A percentile compares a stretch with the other conserved stretches of the same genome.
Evolutionary conservation across 495 filamentous ascomycete species (phyloP).

Genomic region (Staphylotrichum tortipilum): DNA sequence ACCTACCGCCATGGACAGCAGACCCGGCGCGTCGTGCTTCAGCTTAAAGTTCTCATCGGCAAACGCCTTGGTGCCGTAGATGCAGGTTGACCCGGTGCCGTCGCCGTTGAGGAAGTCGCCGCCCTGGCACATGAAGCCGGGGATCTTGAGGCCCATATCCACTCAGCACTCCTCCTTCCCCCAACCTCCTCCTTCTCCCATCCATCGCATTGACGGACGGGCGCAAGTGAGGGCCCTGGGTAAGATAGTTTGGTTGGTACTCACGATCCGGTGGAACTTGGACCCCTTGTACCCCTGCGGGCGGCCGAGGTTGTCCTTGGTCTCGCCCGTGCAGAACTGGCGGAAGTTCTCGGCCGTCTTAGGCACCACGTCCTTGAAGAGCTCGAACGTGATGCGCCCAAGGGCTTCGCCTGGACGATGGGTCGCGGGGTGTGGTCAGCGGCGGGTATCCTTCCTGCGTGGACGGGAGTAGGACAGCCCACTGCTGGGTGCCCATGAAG

Average conservation of each 20-base stretch:
- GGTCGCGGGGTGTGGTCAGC: no score
- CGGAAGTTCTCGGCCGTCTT: slow-evolving; percentile 95
- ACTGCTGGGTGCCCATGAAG: no score
- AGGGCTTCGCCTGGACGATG: slow-evolving; percentile 75
- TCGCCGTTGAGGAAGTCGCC: slow-evolving; percentile 94
- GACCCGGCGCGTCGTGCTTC: slow-evolving; percentile 67
- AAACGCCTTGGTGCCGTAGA: slow-evolving; percentile 79
- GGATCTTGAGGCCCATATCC: slow-evolving; percentile 51
- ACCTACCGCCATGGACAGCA: slow-evolving; percentile 90
- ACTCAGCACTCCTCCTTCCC: not conserved
- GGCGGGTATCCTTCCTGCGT: no score
- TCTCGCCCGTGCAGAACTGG: slow-evolving; percentile 93
- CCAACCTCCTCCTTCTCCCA: no score
- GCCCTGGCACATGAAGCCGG: slow-evolving; percentile 92
- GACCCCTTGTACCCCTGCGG: slow-evolving; percentile 89
- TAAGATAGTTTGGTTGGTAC: slow-evolving; percentile 31
- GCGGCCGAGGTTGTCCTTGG: slow-evolving; percentile 66
- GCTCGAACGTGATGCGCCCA: slow-evolving; percentile 87
- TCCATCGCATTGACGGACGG: no score
- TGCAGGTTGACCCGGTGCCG: slow-evolving; percentile 78
- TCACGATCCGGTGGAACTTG: slow-evolving; percentile 90
- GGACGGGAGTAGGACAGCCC: no score
- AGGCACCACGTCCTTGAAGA: slow-evolving; percentile 77
- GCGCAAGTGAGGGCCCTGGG: no score
- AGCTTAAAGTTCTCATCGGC: slow-evolving; percentile 82